phyloP scores from a whole-genome alignment of 306 rosid species.

The Ochetophila trinervis region DNA sequence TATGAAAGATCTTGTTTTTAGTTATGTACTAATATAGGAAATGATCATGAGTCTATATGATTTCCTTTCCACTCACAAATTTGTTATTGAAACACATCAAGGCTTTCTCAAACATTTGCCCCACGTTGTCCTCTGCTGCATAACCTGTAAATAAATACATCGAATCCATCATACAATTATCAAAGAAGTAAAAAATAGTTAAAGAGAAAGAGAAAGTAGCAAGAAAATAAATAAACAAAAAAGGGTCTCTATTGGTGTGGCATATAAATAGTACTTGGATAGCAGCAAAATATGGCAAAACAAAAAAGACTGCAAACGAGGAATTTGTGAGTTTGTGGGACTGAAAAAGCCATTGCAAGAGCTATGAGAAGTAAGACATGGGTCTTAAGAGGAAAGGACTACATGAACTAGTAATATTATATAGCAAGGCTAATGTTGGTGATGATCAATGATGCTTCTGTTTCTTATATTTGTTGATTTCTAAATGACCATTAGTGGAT shows the following conservation, averaged over 20 bases:
- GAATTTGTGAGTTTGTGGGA: conserved; percentile 20
- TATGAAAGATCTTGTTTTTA: neutral
- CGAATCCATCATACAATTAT: neutral
- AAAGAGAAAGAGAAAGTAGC: neutral
- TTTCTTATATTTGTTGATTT: neutral
- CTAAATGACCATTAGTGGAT: neutral
- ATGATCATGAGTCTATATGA: neutral
- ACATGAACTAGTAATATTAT: conserved; percentile 22
- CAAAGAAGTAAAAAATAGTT: neutral
- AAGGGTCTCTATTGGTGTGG: neutral
- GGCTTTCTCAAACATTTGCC: conserved; percentile 37
- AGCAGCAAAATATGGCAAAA: conserved; percentile 27
- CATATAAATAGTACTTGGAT: conserved; percentile 32
- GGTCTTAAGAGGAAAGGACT: conserved; percentile 2
- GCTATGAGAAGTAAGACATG: conserved; percentile 8
- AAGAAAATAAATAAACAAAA: no score
- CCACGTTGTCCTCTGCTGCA: conserved; percentile 37
- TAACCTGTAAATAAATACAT: conserved; percentile 29
- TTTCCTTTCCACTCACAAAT: conserved; percentile 34
- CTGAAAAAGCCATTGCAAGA: conserved; percentile 33
- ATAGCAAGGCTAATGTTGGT: conserved; percentile 12
- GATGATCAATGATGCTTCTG: neutral
- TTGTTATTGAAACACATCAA: conserved; percentile 53
- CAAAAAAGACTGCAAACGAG: conserved; percentile 11
- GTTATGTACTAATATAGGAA: neutral